Conservation (phyloP, 495 filamentous ascomycete genomes). For the Penicillium cataractarum region DNA sequence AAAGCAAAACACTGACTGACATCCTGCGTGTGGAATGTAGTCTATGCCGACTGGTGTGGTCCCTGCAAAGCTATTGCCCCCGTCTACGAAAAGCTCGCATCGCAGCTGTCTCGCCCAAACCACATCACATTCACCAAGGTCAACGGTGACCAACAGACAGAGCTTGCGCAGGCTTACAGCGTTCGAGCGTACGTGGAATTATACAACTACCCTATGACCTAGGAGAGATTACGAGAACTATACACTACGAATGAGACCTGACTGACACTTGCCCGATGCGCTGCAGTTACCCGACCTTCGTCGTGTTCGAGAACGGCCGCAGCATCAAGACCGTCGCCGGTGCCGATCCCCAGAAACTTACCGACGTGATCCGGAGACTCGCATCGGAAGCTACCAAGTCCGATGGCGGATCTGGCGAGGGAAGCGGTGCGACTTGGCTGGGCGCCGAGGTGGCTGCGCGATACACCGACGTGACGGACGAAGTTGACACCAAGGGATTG, state of each 20-base stretch:
- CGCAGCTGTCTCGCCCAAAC: conserved; percentile 69
- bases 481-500: conserved; percentile 75
- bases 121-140: conserved; percentile 84
- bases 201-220: conserved; percentile 16
- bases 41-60: conserved; percentile 86
- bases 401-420: conserved; percentile 50
- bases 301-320: conserved; percentile 79
- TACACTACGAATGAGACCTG: background rate
- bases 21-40: conserved; percentile 42
- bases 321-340: conserved; percentile 71
- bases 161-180: conserved; percentile 69
- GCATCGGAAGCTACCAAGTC: conserved; percentile 65
- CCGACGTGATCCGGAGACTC: conserved; percentile 71
- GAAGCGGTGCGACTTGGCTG: conserved; percentile 62
- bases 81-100: conserved; percentile 76
- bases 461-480: conserved; percentile 80
- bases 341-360: conserved; percentile 70
- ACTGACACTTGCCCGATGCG: background rate
- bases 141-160: conserved; percentile 76
- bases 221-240: background rate
- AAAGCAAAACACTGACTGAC: conserved; percentile 11
- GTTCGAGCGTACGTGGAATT: conserved; percentile 65
- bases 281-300: conserved; percentile 71
- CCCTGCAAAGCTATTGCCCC: conserved; percentile 88
- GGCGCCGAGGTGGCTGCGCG: conserved; percentile 75